phyloP scores from a whole-genome alignment of 805 yeast genomes.

The Metschnikowia vanudenii region DNA sequence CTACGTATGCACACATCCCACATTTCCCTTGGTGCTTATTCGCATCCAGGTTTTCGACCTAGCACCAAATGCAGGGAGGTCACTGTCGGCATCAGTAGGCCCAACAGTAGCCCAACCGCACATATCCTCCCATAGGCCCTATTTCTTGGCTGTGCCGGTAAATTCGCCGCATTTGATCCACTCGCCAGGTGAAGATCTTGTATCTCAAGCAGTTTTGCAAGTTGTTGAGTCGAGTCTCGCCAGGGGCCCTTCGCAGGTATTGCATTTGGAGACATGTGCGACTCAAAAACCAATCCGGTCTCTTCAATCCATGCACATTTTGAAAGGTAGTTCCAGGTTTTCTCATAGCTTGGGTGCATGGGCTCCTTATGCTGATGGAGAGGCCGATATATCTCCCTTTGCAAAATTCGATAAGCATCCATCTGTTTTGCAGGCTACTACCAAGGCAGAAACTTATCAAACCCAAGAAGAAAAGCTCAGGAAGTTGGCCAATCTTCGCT shows the following conservation, averaged over 20 bases:
- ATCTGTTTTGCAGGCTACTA: constrained; percentile 22
- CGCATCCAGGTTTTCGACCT: constrained; percentile 69
- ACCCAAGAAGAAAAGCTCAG: constrained; percentile 25
- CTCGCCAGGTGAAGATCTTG: constrained; percentile 41
- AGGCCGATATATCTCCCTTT: constrained; percentile 64
- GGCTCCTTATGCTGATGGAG: constrained; percentile 69
- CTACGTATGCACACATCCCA: constrained; percentile 65
- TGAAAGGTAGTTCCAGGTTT: constrained; percentile 62
- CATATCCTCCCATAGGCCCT: constrained; percentile 56
- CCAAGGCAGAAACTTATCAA: constrained; percentile 8
- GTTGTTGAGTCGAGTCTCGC: constrained; percentile 55
- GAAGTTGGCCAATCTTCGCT: constrained; percentile 52
- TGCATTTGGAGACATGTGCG: constrained; percentile 37
- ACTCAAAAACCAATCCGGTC: constrained; percentile 40
- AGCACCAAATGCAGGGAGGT: constrained; percentile 13
- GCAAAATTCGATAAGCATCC: constrained; percentile 44
- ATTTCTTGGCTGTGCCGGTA: constrained; percentile 63
- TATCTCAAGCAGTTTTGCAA: constrained; percentile 56
- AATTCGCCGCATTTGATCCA: constrained; percentile 69
- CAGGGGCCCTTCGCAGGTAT: constrained; percentile 42
- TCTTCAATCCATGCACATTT: constrained; percentile 53
- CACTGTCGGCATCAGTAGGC: background rate
- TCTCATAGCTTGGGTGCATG: constrained; percentile 66
- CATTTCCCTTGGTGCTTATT: constrained; percentile 56
- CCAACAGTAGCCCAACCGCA: constrained; percentile 28